phyloP scores from a whole-genome alignment of 768 basidiomycete genomes.

The Kwoniella newhampshirensis region DNA sequence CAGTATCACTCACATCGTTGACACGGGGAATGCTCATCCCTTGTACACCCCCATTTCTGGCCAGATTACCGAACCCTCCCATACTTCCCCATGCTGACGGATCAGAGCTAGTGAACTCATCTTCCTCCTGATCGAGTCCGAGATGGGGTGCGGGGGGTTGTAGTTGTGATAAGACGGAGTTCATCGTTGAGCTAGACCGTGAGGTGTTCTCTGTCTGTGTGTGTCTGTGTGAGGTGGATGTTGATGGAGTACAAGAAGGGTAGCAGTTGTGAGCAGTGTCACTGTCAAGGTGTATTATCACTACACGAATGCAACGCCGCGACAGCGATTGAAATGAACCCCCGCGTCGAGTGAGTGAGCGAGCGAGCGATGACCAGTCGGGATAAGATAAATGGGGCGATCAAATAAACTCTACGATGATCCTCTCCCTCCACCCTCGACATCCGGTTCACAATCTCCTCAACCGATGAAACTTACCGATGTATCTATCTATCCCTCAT shows the following conservation, averaged over 20 bases:
- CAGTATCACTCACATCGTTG: constrained; percentile 40
- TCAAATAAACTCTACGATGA: constrained; percentile 9
- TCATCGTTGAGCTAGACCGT: constrained; percentile 22
- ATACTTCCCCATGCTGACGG: constrained; percentile 36
- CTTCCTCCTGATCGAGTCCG: constrained; percentile 9
- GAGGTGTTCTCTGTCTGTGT: background rate
- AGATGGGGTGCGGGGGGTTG: constrained; percentile 21
- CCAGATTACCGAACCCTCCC: constrained; percentile 45
- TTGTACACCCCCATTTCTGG: constrained; percentile 35
- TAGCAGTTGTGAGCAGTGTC: background rate
- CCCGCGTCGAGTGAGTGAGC: constrained; percentile 12
- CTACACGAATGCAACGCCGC: constrained; percentile 6
- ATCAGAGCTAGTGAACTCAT: constrained; percentile 22
- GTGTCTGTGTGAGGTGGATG: background rate
- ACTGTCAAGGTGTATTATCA: background rate
- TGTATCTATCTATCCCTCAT: no score
- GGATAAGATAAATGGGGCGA: background rate
- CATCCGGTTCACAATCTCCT: constrained; percentile 9
- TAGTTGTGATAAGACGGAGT: constrained; percentile 34
- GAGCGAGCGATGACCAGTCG: background rate
- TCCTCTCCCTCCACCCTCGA: background rate
- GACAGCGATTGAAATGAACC: constrained; percentile 16
- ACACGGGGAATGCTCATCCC: constrained; percentile 50
- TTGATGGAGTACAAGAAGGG: background rate
- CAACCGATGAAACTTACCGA: background rate